phyloP scores from a whole-genome alignment of 768 basidiomycete genomes.

The Auricularia sp. region DNA sequence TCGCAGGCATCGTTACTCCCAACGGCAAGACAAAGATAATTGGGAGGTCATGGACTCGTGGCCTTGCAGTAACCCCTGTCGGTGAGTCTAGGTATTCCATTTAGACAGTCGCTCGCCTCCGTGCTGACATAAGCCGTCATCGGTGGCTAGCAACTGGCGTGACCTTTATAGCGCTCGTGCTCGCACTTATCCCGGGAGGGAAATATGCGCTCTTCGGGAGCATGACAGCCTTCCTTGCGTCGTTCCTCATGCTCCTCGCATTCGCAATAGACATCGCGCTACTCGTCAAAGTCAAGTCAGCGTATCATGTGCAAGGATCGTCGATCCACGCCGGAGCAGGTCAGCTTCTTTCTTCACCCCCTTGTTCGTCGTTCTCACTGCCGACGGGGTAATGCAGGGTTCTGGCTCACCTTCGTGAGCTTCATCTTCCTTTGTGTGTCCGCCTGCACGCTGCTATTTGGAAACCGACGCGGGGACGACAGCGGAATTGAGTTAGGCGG shows the following conservation, averaged over 20 bases:
- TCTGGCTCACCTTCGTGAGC: conserved; percentile 68
- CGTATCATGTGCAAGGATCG: conserved; percentile 40
- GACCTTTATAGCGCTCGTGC: conserved; percentile 52
- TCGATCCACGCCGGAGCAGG: conserved; percentile 54
- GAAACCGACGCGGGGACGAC: conserved; percentile 34
- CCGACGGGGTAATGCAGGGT: conserved; percentile 30
- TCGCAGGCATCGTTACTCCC: conserved; percentile 25
- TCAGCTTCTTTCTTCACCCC: conserved; percentile 22
- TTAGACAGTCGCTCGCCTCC: too few relatives aligned
- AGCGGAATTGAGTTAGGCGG: not conserved
- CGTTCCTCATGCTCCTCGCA: conserved; percentile 56
- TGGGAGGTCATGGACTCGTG: conserved; percentile 56
- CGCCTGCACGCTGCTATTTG: conserved; percentile 62
- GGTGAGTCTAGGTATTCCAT: conserved; percentile 35
- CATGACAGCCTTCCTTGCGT: conserved; percentile 54
- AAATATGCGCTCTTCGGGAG: not conserved
- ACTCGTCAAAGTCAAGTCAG: conserved; percentile 38
- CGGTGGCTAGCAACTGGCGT: conserved; percentile 34
- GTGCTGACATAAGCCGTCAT: not conserved
- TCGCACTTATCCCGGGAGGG: conserved; percentile 25
- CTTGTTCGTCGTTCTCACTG: not conserved
- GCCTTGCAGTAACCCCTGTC: conserved; percentile 65
- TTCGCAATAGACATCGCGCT: conserved; percentile 73
- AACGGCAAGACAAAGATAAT: conserved; percentile 27
- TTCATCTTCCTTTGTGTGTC: conserved; percentile 55